Percentiles rank a stretch among this genome's conserved stretches.
Conservation (phyloP, 2,329 filamentous ascomycete species). For the Chaetomium globosum region DNA sequence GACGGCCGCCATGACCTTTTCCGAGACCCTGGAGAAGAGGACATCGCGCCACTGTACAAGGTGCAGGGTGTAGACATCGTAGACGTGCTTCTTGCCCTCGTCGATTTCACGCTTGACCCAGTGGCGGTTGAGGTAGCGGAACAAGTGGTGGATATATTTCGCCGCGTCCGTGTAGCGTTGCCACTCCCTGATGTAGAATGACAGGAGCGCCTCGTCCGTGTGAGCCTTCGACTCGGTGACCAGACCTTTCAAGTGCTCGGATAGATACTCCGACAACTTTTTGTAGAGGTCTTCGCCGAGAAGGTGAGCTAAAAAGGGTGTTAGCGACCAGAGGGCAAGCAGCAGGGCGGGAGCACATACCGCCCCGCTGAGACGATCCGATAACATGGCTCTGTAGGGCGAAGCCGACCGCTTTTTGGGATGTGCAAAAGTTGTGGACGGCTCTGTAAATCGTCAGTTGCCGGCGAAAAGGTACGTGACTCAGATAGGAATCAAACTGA, state of each 20-base stretch:
- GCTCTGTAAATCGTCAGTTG: conserved; percentile 59
- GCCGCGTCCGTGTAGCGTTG: conserved; percentile 91
- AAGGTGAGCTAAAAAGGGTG: conserved; percentile 70
- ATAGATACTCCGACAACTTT: conserved; percentile 84
- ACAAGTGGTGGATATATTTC: conserved; percentile 96
- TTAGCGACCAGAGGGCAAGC: conserved; percentile 4
- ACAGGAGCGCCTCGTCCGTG: conserved; percentile 83
- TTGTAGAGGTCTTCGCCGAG: conserved; percentile 95
- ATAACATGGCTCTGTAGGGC: conserved; percentile 39
- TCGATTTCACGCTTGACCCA: conserved; percentile 99
- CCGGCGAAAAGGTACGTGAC: not conserved
- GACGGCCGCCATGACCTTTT: conserved; percentile 92
- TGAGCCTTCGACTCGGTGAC: conserved; percentile 74
- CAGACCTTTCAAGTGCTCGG: conserved; percentile 71
- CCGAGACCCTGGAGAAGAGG: conserved; percentile 80
- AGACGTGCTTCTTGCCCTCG: conserved; percentile 96
- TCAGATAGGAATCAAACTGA: conserved; percentile 44
- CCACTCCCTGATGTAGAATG: conserved; percentile 97
- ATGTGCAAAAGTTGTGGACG: conserved; percentile 99
- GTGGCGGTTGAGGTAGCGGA: conserved; percentile 93
- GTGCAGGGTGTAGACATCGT: conserved; percentile 96
- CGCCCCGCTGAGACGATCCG: conserved; percentile 30
- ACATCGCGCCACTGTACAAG: conserved; percentile 93
- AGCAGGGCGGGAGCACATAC: conserved; percentile 23
- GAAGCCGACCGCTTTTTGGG: conserved; percentile 83